Percentiles rank a stretch among this genome's conserved stretches.
These are phyloP conservation scores for Fraxinus greggii DNA, from an alignment of 305 asterid genomes.

Conservation along the genomic window DNA sequence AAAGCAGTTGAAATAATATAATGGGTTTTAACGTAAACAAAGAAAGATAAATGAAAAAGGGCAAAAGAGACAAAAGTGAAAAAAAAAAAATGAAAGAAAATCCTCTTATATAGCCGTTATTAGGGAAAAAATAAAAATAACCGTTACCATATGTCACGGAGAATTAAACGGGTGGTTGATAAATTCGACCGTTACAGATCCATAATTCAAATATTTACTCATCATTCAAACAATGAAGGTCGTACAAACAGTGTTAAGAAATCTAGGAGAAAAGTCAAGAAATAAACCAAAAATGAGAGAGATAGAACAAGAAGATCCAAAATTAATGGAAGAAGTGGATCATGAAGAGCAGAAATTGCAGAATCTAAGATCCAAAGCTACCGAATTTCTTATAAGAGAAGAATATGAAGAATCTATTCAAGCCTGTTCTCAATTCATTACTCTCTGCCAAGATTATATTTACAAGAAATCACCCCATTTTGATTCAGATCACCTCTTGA, in stretches of 20 bases:
- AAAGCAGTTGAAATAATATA: neutral
- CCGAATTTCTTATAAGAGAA: conserved; percentile 72
- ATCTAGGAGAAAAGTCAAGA: conserved; percentile 8
- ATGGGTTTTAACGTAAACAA: neutral
- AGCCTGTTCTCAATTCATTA: conserved; percentile 56
- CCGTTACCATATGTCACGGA: conserved; percentile 20
- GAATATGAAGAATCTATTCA: conserved; percentile 56
- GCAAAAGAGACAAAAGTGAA: neutral
- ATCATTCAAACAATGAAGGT: neutral
- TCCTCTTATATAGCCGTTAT: neutral
- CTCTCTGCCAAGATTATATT: conserved; percentile 47
- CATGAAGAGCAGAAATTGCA: conserved; percentile 52
- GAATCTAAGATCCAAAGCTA: conserved; percentile 73
- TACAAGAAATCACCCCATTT: conserved; percentile 25
- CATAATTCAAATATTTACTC: conserved; percentile 28
- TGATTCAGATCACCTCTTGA: conserved; percentile 31
- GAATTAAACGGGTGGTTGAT: conserved; percentile 6
- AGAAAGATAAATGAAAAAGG: neutral
- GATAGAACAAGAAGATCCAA: conserved; percentile 15
- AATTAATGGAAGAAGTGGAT: conserved; percentile 14
- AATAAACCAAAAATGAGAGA: conserved; percentile 19
- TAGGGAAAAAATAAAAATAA: conserved; percentile 5
- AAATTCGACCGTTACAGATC: conserved; percentile 38
- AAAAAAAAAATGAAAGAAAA: neutral
- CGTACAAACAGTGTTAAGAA: neutral